phyloP scores from a whole-genome alignment of 2,329 filamentous ascomycete genomes.

The Fusarium multiceps region DNA sequence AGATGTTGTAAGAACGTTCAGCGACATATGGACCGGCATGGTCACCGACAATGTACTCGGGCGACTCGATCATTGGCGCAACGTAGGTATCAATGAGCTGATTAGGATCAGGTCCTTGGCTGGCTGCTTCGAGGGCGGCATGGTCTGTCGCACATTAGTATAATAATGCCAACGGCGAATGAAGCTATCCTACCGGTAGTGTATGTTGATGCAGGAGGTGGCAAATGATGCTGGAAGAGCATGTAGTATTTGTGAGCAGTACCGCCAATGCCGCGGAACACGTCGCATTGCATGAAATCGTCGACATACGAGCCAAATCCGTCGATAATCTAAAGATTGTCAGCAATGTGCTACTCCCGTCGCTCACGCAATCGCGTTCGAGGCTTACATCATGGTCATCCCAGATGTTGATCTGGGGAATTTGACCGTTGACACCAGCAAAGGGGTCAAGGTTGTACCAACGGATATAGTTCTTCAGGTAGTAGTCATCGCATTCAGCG shows the following conservation, averaged over 20 bases:
- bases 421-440: constrained; percentile 86
- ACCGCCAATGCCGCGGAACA: constrained; percentile 92
- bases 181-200: constrained; percentile 57
- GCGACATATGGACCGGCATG: constrained; percentile 89
- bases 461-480: constrained; percentile 87
- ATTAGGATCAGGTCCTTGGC: constrained; percentile 72
- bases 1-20: constrained; percentile 87
- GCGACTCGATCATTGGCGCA: constrained; percentile 63
- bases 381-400: constrained; percentile 85
- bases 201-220: constrained; percentile 86
- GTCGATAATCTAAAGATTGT: constrained; percentile 77
- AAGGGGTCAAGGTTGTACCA: constrained; percentile 89
- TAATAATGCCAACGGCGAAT: neutral
- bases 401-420: constrained; percentile 97
- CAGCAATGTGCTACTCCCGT: constrained; percentile 29
- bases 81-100: constrained; percentile 84
- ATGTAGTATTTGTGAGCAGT: constrained; percentile 98
- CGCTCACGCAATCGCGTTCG: neutral
- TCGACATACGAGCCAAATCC: constrained; percentile 95
- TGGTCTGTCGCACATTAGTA: constrained; percentile 40
- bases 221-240: constrained; percentile 94
- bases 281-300: constrained; percentile 90
- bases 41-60: constrained; percentile 82
- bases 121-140: constrained; percentile 39
- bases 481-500: constrained; percentile 87